Percentiles rank a stretch among this genome's conserved stretches.
Evolutionary conservation across 495 filamentous ascomycete genomes (phyloP).

Genomic region (Lasiosphaeris hirsuta): DNA sequence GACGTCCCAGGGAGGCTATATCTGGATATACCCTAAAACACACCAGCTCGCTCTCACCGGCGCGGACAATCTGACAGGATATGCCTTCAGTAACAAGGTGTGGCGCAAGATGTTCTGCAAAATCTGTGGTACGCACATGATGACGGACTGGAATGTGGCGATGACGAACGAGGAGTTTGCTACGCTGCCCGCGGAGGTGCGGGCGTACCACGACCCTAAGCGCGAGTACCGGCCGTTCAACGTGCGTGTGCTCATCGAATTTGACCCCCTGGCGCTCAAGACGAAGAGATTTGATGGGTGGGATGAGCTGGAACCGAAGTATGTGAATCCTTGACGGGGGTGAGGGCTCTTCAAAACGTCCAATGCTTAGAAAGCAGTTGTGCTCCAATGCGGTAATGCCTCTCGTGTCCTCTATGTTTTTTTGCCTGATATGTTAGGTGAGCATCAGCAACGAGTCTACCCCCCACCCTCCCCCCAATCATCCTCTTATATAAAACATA

Average conservation of each 20-base stretch:
- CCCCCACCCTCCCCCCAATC: no score
- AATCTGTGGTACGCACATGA: slow-evolving; percentile 39
- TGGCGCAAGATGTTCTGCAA: slow-evolving; percentile 43
- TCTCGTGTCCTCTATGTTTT: no score
- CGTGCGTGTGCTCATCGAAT: slow-evolving; percentile 30
- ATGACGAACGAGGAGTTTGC: slow-evolving; percentile 24
- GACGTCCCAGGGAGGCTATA: slow-evolving; percentile 20
- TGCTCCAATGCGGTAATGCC: no score
- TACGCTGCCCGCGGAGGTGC: slow-evolving; percentile 18
- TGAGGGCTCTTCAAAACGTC: no score
- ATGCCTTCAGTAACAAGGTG: slow-evolving; percentile 29
- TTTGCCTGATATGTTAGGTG: no score
- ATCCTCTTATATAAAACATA: no score
- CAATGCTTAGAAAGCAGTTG: no score
- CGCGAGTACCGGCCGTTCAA: slow-evolving; percentile 23
- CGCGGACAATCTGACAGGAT: slow-evolving; percentile 32
- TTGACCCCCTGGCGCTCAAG: slow-evolving; percentile 30
- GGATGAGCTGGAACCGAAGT: slow-evolving; percentile 21
- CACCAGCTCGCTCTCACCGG: slow-evolving; percentile 32
- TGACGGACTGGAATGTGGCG: slow-evolving; percentile 14
- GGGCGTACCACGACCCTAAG: slow-evolving; percentile 1
- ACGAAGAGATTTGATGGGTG: slow-evolving; percentile 27
- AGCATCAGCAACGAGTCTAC: no score
- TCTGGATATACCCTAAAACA: slow-evolving; percentile 36
- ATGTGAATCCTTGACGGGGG: slow-evolving; percentile 35